Evolutionary conservation across 495 filamentous ascomycete species (phyloP).

Genomic region (Penicillium nucicola): DNA sequence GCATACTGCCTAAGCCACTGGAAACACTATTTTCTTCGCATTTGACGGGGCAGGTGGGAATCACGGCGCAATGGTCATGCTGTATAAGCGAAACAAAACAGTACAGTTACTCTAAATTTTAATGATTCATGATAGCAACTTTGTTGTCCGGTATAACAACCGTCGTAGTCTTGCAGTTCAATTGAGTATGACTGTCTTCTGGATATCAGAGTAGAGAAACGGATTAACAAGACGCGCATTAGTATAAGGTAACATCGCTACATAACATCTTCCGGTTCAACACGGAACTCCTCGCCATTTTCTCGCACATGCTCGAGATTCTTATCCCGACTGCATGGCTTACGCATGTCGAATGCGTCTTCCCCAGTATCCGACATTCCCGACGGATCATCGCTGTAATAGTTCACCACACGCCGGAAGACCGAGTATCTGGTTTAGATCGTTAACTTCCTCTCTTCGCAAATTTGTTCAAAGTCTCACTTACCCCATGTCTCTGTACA

Average conservation of each 20-base stretch:
- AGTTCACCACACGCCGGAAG: slow-evolving; percentile 82
- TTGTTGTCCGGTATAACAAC: too few species aligned
- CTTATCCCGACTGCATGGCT: slow-evolving; percentile 81
- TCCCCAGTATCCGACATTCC: slow-evolving; percentile 56
- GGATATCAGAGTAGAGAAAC: too few species aligned
- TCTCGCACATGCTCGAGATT: slow-evolving; percentile 71
- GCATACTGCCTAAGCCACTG: background rate
- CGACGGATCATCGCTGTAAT: slow-evolving; percentile 81
- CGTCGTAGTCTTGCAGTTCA: too few species aligned
- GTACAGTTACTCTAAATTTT: too few species aligned
- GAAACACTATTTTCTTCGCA: background rate
- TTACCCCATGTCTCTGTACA: slow-evolving; percentile 90
- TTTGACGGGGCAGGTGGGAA: background rate
- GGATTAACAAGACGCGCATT: too few species aligned
- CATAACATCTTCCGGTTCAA: slow-evolving; percentile 75
- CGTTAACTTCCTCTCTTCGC: background rate
- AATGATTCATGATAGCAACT: too few species aligned
- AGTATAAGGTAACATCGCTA: background rate
- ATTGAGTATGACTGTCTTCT: too few species aligned
- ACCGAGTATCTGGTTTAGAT: slow-evolving; percentile 57
- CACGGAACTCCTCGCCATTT: slow-evolving; percentile 75
- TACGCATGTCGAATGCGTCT: slow-evolving; percentile 96
- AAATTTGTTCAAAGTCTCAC: slow-evolving; percentile 19
- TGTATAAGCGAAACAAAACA: background rate
- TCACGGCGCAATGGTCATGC: background rate